Evolutionary conservation across 805 yeast species (phyloP).

Genomic region (Monosporozyma aquatica): DNA sequence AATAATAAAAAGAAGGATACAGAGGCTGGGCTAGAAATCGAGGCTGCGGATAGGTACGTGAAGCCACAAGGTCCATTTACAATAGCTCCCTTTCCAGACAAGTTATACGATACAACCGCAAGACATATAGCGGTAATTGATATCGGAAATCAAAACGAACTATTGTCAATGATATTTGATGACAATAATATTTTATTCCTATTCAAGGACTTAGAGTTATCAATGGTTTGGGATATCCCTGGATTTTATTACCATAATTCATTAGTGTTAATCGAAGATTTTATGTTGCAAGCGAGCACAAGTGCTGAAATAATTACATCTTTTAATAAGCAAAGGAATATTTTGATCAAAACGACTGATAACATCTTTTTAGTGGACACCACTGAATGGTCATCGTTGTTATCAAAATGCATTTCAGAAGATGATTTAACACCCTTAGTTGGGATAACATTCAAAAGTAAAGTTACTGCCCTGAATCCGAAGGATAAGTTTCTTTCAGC

Average conservation of each 20-base stretch:
- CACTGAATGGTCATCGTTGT: slow-evolving; percentile 13
- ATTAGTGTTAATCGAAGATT: slow-evolving; percentile 16
- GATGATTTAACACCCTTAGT: slow-evolving; percentile 12
- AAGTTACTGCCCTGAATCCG: background rate
- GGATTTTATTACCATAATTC: slow-evolving; percentile 21
- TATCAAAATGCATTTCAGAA: slow-evolving; percentile 13
- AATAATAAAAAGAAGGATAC: slow-evolving; percentile 10
- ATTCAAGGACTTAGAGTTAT: slow-evolving; percentile 27
- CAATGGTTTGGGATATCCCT: slow-evolving; percentile 33
- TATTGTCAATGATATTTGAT: slow-evolving; percentile 21
- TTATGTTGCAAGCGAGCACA: slow-evolving; percentile 3
- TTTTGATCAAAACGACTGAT: background rate
- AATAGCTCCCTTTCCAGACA: slow-evolving; percentile 46
- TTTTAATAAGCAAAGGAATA: background rate
- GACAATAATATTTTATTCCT: slow-evolving; percentile 26
- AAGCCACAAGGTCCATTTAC: slow-evolving; percentile 46
- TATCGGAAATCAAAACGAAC: slow-evolving; percentile 20
- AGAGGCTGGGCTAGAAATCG: slow-evolving; percentile 12
- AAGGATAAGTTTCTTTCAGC: slow-evolving; percentile 1
- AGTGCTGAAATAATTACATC: background rate
- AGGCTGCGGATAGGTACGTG: slow-evolving; percentile 9
- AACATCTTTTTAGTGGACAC: background rate
- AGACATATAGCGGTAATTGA: slow-evolving; percentile 26
- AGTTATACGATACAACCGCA: slow-evolving; percentile 40
- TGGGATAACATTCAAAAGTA: slow-evolving; percentile 13